These are phyloP conservation scores for Trichoderma semiorbis DNA, from an alignment of 2,329 filamentous ascomycete species.

Conservation along the genomic window DNA sequence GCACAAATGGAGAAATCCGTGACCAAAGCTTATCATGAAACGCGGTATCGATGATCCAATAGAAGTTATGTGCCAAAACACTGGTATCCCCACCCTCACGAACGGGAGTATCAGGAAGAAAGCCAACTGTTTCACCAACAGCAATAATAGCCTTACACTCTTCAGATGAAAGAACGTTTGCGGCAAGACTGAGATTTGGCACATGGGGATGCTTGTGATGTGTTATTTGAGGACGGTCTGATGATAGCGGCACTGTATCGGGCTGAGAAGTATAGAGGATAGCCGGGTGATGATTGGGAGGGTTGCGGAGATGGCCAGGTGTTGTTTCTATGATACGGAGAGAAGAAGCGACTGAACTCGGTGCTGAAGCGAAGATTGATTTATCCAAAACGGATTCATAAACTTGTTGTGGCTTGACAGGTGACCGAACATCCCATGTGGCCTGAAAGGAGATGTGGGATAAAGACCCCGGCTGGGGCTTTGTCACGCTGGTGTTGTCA, in stretches of 20 bases:
- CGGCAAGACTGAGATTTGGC: conserved; percentile 57
- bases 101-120: conserved; percentile 64
- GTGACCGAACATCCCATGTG: conserved; percentile 56
- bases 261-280: conserved; percentile 60
- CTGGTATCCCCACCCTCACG: conserved; percentile 63
- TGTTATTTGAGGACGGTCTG: conserved; percentile 44
- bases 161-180: conserved; percentile 54
- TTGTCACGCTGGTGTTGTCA: conserved; percentile 33
- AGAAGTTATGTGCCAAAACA: conserved; percentile 69
- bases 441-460: conserved; percentile 55
- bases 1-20: conserved; percentile 57
- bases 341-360: conserved; percentile 35
- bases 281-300: conserved; percentile 64
- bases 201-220: conserved; percentile 60
- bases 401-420: conserved; percentile 40
- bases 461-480: conserved; percentile 30
- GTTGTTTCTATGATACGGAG: conserved; percentile 62
- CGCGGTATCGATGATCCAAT: conserved; percentile 63
- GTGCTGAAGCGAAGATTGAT: conserved; percentile 45
- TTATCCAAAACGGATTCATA: conserved; percentile 59
- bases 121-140: conserved; percentile 62
- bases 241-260: conserved; percentile 52
- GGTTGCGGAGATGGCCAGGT: conserved; percentile 57
- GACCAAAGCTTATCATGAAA: conserved; percentile 64
- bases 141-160: conserved; percentile 67